Conservation (phyloP, 768 basidiomycete species). For the Tulasnella sp. region DNA sequence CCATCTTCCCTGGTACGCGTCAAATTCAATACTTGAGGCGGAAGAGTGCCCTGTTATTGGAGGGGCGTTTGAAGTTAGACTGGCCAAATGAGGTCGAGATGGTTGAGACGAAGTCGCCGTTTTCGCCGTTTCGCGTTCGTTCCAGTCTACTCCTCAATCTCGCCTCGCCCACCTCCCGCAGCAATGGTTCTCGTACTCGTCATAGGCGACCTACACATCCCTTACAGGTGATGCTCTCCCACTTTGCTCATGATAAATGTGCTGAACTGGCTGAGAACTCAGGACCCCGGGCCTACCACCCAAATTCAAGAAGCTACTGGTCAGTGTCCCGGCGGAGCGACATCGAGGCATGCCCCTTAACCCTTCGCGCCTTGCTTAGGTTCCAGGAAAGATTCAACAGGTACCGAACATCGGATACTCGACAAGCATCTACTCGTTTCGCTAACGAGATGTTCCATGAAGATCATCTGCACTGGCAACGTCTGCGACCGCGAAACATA, state of each 20-base stretch:
- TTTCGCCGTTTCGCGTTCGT: no score
- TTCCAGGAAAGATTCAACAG: conserved; percentile 95
- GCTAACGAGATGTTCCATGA: not conserved
- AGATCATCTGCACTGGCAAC: conserved; percentile 92
- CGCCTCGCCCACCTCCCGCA: no score
- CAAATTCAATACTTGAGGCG: no score
- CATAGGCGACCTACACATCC: conserved; percentile 96
- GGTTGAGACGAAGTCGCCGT: no score
- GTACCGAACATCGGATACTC: not conserved
- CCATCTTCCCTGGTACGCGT: not conserved
- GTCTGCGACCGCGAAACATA: conserved; percentile 96
- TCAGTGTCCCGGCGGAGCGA: conserved; percentile 28
- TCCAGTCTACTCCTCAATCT: conserved; percentile 4
- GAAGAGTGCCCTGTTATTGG: no score
- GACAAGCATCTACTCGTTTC: not conserved
- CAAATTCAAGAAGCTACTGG: conserved; percentile 94
- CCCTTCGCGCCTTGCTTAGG: conserved; percentile 27
- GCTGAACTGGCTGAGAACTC: not conserved
- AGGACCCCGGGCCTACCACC: conserved; percentile 79
- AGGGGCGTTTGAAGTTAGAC: no score
- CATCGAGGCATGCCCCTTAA: not conserved
- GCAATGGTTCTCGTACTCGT: conserved; percentile 88
- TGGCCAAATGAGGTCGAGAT: no score
- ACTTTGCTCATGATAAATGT: not conserved
- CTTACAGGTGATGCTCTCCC: conserved; percentile 43